Conservation (phyloP, 2,329 filamentous ascomycete species). For the Periconia digitata region DNA sequence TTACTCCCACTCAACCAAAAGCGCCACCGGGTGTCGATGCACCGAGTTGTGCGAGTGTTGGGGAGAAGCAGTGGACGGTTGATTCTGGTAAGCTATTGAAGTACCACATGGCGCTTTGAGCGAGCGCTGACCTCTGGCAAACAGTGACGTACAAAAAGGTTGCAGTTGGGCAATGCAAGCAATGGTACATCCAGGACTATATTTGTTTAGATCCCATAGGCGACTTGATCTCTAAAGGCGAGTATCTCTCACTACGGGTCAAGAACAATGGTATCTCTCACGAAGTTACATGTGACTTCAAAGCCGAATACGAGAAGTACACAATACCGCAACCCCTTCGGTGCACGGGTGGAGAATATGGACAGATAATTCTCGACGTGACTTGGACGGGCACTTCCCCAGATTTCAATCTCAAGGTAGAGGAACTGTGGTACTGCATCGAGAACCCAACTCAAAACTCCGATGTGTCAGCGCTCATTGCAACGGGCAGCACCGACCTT, state of each 20-base stretch:
- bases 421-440: conserved; percentile 17
- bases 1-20: conserved; percentile 11
- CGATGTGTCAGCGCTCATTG: conserved; percentile 8
- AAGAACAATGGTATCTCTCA: conserved; percentile 14
- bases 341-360: conserved; percentile 14
- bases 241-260: conserved; percentile 11
- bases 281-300: conserved; percentile 8
- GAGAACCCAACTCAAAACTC: conserved; percentile 8
- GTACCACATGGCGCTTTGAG: neutral
- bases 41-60: conserved; percentile 10
- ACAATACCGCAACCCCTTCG: conserved; percentile 7
- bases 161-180: conserved; percentile 11
- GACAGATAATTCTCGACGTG: conserved; percentile 14
- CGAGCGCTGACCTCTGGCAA: neutral
- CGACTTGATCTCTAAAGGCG: conserved; percentile 6
- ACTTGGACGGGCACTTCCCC: conserved; percentile 10
- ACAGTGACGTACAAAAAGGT: conserved; percentile 12
- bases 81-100: conserved; percentile 5
- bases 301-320: conserved; percentile 1
- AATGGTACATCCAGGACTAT: conserved; percentile 8
- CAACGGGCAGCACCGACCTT: conserved; percentile 8
- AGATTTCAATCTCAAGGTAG: conserved; percentile 10
- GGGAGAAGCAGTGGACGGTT: conserved; percentile 11
- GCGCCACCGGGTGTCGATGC: conserved; percentile 9
- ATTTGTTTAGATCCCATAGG: conserved; percentile 5